These are phyloP conservation scores for Rhinocladiella similis DNA, from an alignment of 2,329 filamentous ascomycete genomes.

Conservation along the genomic window DNA sequence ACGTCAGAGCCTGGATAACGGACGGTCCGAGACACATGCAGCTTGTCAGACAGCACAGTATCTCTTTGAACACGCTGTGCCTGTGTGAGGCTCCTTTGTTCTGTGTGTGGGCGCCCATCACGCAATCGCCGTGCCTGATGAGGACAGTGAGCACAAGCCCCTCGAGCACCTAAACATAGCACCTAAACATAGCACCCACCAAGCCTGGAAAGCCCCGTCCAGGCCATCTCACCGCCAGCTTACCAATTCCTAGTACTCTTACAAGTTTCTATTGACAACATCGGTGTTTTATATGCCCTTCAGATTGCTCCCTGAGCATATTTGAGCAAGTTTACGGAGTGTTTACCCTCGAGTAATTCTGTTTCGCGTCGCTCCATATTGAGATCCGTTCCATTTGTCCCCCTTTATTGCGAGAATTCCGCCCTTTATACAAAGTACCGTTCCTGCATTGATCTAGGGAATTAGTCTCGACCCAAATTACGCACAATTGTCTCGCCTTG, in stretches of 20 bases:
- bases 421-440: neutral
- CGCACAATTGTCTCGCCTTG: conserved; percentile 7
- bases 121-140: neutral
- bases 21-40: too few relatives aligned
- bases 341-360: neutral
- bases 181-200: neutral
- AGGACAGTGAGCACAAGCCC: neutral
- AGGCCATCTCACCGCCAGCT: neutral
- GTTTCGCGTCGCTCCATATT: neutral
- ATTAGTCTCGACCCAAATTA: neutral
- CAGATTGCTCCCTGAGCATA: too few relatives aligned
- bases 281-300: neutral
- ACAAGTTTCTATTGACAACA: neutral
- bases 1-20: too few relatives aligned
- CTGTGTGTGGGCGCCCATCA: neutral
- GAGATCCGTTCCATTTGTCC: too few relatives aligned
- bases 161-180: conserved; percentile 1
- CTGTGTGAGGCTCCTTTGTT: neutral
- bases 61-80: too few relatives aligned
- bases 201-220: neutral
- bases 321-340: conserved; percentile 7
- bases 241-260: neutral
- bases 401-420: too few relatives aligned
- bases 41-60: too few relatives aligned
- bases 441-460: too few relatives aligned